Evolutionary conservation across 1,139 yeast species (phyloP), one percentile per base, ranked within the genome.

Genomic region (Suhomyces bokatorum): DNA sequence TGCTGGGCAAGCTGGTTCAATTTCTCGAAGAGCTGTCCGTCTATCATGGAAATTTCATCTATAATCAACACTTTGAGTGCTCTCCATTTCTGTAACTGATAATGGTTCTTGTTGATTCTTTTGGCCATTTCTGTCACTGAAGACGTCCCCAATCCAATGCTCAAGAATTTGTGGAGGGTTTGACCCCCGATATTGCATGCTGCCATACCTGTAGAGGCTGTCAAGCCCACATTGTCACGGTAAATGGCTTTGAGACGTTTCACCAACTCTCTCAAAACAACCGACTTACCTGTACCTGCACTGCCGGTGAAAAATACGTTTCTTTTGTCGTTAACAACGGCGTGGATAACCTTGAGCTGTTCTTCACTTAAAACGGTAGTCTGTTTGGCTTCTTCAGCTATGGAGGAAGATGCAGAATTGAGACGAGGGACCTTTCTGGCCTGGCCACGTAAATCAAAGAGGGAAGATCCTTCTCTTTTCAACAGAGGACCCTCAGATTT

Each of bases 141-240:
- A 4, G 75, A 85, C 2, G 66, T 66, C 6, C 91, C 97, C 15
- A 87, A 62, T 0, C 97, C 96, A 43, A 89, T 75, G 1, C 93
- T 89, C 1, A 91, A 75, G 68, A 83, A 87, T 51, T 85, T 74
- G 60, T 88, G 93, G 31, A 90, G 67, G 0, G 97, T 90, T 31
- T 75, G 78, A 14, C 97, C 97, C 1, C 90, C 93, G 54, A 90
- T 83, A 56, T 86, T 88, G 35, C 87, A 80, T 0, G 96, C 97
- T 0, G 97, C 97, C 54, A 90, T 67, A 1, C 97, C 98, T 0
- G 97, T 89, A 0, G 96, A 87, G 0, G 97, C 97, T 1, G 96
- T 86, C 2, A 90, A 81, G 0, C 93, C 96, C 3, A 90, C 85
- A 14, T 51, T 49, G 17, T 51, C 53, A 0, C 71, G 65, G 52